Conservation (phyloP, 2,329 filamentous ascomycete species). For the Aspergillus felis region DNA sequence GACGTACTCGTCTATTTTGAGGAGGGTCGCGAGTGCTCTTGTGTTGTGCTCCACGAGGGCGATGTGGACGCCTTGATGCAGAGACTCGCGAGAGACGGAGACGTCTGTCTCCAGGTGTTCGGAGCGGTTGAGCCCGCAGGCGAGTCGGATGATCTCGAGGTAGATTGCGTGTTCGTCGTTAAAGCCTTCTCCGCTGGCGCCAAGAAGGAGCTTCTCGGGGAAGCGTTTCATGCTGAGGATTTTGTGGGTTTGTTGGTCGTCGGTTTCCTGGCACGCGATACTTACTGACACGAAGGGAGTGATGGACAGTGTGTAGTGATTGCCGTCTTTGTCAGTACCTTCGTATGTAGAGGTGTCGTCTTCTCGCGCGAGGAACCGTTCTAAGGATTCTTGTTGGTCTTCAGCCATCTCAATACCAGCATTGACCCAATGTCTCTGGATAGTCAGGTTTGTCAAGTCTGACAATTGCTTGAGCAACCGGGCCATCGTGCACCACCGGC, state of each 20-base stretch:
- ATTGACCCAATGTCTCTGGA: slow-evolving; percentile 33
- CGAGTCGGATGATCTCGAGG: slow-evolving; percentile 35
- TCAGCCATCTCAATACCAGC: slow-evolving; percentile 19
- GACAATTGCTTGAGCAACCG: slow-evolving; percentile 33
- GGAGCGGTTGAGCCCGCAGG: slow-evolving; percentile 20
- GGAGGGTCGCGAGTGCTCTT: slow-evolving; percentile 29
- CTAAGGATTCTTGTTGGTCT: slow-evolving; percentile 12
- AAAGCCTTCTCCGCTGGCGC: slow-evolving; percentile 28
- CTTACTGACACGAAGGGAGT: slow-evolving; percentile 16
- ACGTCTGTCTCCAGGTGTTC: slow-evolving; percentile 12
- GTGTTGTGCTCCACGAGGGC: slow-evolving; percentile 35
- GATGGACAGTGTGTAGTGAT: slow-evolving; percentile 20
- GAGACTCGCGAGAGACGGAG: slow-evolving; percentile 26
- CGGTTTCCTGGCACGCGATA: slow-evolving; percentile 13
- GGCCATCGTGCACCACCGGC: slow-evolving; percentile 38
- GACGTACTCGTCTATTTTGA: slow-evolving; percentile 36
- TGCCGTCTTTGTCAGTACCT: slow-evolving; percentile 9
- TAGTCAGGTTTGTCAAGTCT: slow-evolving; percentile 28
- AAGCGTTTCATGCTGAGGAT: slow-evolving; percentile 21
- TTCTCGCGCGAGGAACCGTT: slow-evolving; percentile 19
- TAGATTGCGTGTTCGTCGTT: slow-evolving; percentile 25
- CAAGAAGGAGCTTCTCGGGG: slow-evolving; percentile 29
- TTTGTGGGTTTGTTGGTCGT: slow-evolving; percentile 6
- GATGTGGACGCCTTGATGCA: slow-evolving; percentile 39
- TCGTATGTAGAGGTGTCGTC: slow-evolving; percentile 14